Evolutionary conservation across 371 early-diverging fungal genomes (phyloP), one percentile per base, ranked within the genome.

Genomic region (Mortierella sp.): DNA sequence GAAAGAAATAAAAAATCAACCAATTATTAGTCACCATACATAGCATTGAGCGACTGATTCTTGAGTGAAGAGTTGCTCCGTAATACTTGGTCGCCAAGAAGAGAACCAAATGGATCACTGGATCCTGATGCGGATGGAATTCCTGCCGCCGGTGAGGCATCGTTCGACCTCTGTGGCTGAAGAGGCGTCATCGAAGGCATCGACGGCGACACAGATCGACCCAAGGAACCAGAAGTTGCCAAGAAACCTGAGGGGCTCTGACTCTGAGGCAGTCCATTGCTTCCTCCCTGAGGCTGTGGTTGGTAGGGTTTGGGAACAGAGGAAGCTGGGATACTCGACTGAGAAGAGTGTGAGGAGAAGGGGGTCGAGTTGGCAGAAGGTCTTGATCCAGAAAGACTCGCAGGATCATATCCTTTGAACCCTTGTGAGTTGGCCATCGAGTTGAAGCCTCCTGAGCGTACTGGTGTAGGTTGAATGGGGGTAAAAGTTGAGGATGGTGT

Each of bases 31-130:
- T n/a, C n/a, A n/a, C 60, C 83, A 75, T 86, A 87, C 89, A 89
- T 60, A 53, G 84, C 75, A 56, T 89, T 84, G 52, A 89, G 60
- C 37, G 51, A 72, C 46, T 77, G 79, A 43, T 77, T 69, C 55
- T 69, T 72, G 46, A 59, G 44, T 1, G 70, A 44, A 19, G 79
- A 64, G 21, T 63, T 69, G 30, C 47, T 68, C n/a, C 70, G 57
- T 1, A 69, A 69, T 56, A 72, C 66, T 25, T 77, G 72, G 50
- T 69, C 69, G 7, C 79, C 73, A 7, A 77, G 60, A 3, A 77
- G 57, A 5, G 68, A 15, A 52, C 55, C 79, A 51, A 77, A 77
- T 0, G 79, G 79, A 57, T 77, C 79, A 21, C 56, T 64, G 29
- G 69, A 47, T 9, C 23, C 21, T 19, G 57, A 47, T 16, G 52